phyloP scores from a whole-genome alignment of 202 grass and related monocot species.

The Eragrostis tef region DNA sequence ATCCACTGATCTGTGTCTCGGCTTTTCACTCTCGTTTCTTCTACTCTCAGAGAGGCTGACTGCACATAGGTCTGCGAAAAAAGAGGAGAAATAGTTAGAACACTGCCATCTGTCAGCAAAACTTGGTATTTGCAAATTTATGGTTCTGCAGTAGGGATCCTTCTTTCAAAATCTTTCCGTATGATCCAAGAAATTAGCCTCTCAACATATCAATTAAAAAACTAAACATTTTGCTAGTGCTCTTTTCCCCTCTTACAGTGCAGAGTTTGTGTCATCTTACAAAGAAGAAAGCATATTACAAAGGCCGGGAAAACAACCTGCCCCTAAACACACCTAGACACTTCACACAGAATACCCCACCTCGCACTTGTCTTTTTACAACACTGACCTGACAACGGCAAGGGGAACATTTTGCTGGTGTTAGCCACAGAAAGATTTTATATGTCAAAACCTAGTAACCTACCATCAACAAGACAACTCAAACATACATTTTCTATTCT shows the following conservation, averaged over 20 bases:
- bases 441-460: background rate
- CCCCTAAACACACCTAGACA: no score
- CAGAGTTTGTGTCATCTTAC: no score
- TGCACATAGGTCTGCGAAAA: constrained; percentile 76
- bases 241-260: no score
- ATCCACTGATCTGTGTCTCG: constrained; percentile 89
- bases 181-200: background rate
- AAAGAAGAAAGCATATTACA: no score
- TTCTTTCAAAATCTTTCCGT: background rate
- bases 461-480: background rate
- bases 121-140: background rate
- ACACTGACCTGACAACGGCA: background rate
- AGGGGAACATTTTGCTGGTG: background rate
- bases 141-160: no score
- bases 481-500: background rate
- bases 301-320: no score
- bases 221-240: no score
- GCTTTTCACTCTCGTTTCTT: constrained; percentile 90
- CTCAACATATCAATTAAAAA: background rate
- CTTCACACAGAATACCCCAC: no score
- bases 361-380: background rate
- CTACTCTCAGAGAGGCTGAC: constrained; percentile 65
- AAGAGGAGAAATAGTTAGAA: constrained; percentile 5
- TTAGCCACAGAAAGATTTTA: background rate
- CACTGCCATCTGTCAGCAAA: background rate